Evolutionary conservation across 2,329 filamentous ascomycete genomes (phyloP), one percentile per base, ranked within the genome.

Genomic region (Fusarium odoratissimum): DNA sequence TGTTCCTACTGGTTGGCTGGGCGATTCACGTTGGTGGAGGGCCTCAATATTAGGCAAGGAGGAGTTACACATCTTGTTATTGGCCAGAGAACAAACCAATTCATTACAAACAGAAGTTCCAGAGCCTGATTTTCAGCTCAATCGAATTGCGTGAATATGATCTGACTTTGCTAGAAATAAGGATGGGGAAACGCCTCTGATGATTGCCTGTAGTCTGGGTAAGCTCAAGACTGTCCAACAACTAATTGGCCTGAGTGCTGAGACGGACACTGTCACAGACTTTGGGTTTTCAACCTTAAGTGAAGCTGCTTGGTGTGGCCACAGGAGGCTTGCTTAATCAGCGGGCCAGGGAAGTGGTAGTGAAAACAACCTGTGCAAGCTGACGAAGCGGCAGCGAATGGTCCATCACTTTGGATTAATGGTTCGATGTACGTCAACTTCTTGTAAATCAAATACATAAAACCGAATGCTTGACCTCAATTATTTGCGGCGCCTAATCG

Each of bases 401-500:
- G 30, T 23, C 5, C 19, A 3, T 19, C 30, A 1, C 11, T 2
- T 25, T 25, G 25, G 25, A 9, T 19, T 16, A 37, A 37, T 37
- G 35, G 16, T 19, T 37, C 9, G 35, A 19, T 37, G 17, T 19
- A 19, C 4, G 16, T 17, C 12, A 9, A 37, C 16, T 37, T 25
- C 25, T 25, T 25, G 25, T 25, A 25, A 25, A 6, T 25, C 25
- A 25, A 25, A 25, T 25, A 25, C 25, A 25, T 25, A 6, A 25
- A 25, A 25, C 25, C 25, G 5, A 25, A 25, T 25, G 6, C 25
- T 25, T 25, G 25, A 25, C 5, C 16, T 44, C 10, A 44, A 17
- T 17, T 17, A 0, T 14, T 17, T 42, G 0, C 14, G 6, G 10
- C n/a, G 3, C n/a, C 41, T 6, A 44, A 12, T 0, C 41, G 17